Conservation (phyloP, 2,329 filamentous ascomycete genomes). For the Ascosphaera acerosa region DNA sequence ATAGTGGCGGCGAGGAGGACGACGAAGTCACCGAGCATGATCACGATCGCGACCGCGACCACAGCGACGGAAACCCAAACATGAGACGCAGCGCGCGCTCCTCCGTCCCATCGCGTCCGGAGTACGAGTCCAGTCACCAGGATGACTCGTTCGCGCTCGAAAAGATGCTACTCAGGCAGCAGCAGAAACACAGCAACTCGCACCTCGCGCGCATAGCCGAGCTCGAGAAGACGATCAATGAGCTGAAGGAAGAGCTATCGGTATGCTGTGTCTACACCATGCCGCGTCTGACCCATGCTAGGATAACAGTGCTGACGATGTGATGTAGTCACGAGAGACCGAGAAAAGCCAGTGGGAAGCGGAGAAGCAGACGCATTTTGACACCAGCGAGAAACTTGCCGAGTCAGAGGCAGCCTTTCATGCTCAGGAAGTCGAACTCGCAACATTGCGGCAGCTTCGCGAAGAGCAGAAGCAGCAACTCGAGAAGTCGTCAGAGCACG, state of each 20-base stretch:
- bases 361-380: no score
- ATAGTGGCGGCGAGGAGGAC: slow-evolving; percentile 34
- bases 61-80: no score
- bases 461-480: slow-evolving; percentile 38
- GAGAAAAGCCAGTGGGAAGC: slow-evolving; percentile 20
- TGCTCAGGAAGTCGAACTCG: background rate
- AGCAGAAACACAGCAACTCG: no score
- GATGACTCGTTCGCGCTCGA: slow-evolving; percentile 39
- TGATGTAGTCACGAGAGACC: slow-evolving; percentile 1
- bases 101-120: no score
- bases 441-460: slow-evolving; percentile 26
- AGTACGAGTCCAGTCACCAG: slow-evolving; percentile 33
- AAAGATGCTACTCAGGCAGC: slow-evolving; percentile 20
- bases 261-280: no score
- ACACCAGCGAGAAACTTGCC: no score
- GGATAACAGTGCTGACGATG: slow-evolving; percentile 1
- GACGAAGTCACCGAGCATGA: no score
- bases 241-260: slow-evolving; percentile 43
- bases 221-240: slow-evolving; percentile 45
- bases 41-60: no score
- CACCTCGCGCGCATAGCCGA: slow-evolving; percentile 49
- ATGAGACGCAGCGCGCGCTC: no score
- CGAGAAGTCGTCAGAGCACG: no score
- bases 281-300: slow-evolving; percentile 2
- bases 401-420: no score